Evolutionary conservation across 108 stramenopile genomes (phyloP).

Genomic region (Seminavis robusta): DNA sequence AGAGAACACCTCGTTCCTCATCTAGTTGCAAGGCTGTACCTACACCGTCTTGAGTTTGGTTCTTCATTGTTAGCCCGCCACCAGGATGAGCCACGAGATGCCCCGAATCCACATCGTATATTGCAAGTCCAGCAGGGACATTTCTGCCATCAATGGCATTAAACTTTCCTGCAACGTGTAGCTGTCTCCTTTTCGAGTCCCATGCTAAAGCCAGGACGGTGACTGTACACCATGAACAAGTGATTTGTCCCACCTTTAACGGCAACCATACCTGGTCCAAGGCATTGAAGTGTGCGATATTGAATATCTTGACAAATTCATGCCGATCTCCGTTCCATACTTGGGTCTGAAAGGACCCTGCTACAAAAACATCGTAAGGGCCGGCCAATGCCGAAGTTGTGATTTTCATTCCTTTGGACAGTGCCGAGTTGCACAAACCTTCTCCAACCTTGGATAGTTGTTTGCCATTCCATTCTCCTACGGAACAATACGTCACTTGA

Average conservation of each 20-base stretch:
- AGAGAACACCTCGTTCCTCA: slow-evolving; percentile 78
- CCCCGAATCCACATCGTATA: slow-evolving; percentile 81
- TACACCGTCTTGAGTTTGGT: slow-evolving; percentile 77
- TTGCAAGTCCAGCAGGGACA: slow-evolving; percentile 78
- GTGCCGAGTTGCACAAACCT: slow-evolving; percentile 89
- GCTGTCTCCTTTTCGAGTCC: slow-evolving; percentile 80
- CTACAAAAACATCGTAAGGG: slow-evolving; percentile 80
- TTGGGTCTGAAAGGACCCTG: slow-evolving; percentile 90
- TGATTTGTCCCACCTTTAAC: slow-evolving; percentile 86
- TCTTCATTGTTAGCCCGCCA: slow-evolving; percentile 77
- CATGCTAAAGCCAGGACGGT: slow-evolving; percentile 88
- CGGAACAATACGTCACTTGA: slow-evolving; percentile 93
- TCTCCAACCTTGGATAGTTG: slow-evolving; percentile 86
- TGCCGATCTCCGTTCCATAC: slow-evolving; percentile 92
- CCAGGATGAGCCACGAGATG: slow-evolving; percentile 86
- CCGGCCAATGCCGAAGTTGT: slow-evolving; percentile 80
- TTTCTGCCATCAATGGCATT: slow-evolving; percentile 84
- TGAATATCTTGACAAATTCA: slow-evolving; percentile 91
- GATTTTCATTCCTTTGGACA: slow-evolving; percentile 88
- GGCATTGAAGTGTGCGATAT: slow-evolving; percentile 89
- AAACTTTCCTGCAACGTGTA: slow-evolving; percentile 90
- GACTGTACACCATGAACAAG: slow-evolving; percentile 90
- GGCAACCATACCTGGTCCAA: slow-evolving; percentile 85
- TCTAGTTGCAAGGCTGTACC: slow-evolving; percentile 83
- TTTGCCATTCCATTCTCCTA: slow-evolving; percentile 85